phyloP scores from a whole-genome alignment of 1,284 basidiomycete genomes.

The Rhodotorula sp. region DNA sequence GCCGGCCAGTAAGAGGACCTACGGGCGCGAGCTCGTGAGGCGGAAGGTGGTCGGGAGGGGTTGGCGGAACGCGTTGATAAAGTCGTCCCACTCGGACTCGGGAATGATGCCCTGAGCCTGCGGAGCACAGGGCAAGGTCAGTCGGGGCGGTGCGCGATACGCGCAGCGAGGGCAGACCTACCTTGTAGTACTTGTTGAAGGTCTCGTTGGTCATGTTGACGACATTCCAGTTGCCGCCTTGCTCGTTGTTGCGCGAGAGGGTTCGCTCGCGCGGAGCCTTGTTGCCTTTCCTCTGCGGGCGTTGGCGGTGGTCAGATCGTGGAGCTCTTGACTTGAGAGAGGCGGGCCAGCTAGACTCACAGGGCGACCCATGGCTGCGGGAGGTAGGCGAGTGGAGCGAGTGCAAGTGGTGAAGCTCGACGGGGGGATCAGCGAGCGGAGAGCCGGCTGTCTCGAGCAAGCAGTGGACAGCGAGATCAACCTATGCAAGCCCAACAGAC shows the following conservation, averaged over 20 bases:
- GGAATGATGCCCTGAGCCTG: slow-evolving; percentile 62
- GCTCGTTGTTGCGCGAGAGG: slow-evolving; percentile 15
- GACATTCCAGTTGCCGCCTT: slow-evolving; percentile 19
- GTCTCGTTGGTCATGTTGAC: slow-evolving; percentile 23
- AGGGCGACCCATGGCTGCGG: background rate
- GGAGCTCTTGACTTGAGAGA: background rate
- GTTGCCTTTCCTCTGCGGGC: slow-evolving; percentile 2
- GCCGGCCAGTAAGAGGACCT: slow-evolving; percentile 47
- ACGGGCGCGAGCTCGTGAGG: slow-evolving; percentile 83
- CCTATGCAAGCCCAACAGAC: too few relatives aligned
- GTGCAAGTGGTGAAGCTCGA: background rate
- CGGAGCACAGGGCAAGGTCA: background rate
- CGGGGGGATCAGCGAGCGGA: background rate
- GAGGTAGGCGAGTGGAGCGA: too few relatives aligned
- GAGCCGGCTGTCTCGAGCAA: too few relatives aligned
- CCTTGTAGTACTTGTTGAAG: slow-evolving; percentile 71
- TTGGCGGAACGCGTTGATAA: slow-evolving; percentile 65
- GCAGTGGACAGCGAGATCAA: too few relatives aligned
- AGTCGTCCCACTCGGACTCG: slow-evolving; percentile 70
- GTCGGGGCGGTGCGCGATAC: background rate
- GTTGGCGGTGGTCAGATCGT: background rate
- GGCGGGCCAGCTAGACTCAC: background rate
- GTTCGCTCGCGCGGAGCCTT: slow-evolving; percentile 9
- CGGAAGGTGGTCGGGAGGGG: slow-evolving; percentile 93
- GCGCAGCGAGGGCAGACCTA: slow-evolving; percentile 24